Conservation (phyloP, 768 basidiomycete genomes). For the Chiua virens region DNA sequence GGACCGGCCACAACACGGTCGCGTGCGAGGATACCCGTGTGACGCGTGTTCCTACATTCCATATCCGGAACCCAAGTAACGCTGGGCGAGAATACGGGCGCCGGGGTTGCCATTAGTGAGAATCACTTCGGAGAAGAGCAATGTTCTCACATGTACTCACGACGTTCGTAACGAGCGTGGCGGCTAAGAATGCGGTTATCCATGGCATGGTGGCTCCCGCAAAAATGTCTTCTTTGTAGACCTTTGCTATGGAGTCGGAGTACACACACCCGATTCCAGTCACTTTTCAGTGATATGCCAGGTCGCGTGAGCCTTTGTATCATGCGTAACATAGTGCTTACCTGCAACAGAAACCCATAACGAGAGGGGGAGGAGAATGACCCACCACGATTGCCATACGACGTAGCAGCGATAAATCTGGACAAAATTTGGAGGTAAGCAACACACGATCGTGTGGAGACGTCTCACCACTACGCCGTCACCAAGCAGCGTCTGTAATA, state of each 20-base stretch:
- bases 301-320: too few relatives aligned
- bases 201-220: slow-evolving; percentile 14
- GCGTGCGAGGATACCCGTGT: not conserved
- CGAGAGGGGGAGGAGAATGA: slow-evolving; percentile 18
- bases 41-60: slow-evolving; percentile 15
- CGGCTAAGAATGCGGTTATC: slow-evolving; percentile 23
- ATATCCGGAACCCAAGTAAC: slow-evolving; percentile 26
- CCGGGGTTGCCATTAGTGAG: not conserved
- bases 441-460: not conserved
- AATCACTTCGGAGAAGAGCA: not conserved
- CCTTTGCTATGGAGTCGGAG: slow-evolving; percentile 9
- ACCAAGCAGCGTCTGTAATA: slow-evolving; percentile 22
- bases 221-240: slow-evolving; percentile 14
- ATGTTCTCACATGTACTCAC: slow-evolving; percentile 15
- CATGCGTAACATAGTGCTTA: not conserved
- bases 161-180: slow-evolving; percentile 22
- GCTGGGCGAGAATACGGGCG: slow-evolving; percentile 3
- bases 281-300: not conserved
- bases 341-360: slow-evolving; percentile 16
- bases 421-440: not conserved
- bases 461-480: slow-evolving; percentile 21
- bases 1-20: slow-evolving; percentile 14
- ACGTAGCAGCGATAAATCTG: slow-evolving; percentile 30
- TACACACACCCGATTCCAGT: slow-evolving; percentile 18
- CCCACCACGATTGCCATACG: slow-evolving; percentile 24